These are phyloP conservation scores for Lipomyces kockii DNA, from an alignment of 805 yeast genomes.

Conservation along the genomic window DNA sequence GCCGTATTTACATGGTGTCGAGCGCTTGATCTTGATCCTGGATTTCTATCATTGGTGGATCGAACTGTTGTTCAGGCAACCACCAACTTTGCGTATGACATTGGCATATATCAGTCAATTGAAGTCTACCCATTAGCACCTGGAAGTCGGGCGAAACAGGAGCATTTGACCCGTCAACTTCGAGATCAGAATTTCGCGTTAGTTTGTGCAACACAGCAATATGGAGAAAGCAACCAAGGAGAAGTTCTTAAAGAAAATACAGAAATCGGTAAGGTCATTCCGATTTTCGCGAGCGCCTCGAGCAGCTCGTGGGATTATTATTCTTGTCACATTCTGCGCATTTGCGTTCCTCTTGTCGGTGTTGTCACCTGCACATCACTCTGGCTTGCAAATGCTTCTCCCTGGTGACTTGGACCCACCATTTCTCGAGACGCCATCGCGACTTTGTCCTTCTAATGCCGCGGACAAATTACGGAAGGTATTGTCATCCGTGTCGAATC, in stretches of 20 bases:
- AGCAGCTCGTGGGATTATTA: slow-evolving; percentile 12
- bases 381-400: slow-evolving; percentile 7
- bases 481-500: slow-evolving; percentile 30
- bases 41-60: neutral
- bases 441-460: slow-evolving; percentile 28
- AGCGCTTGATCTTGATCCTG: neutral
- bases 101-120: neutral
- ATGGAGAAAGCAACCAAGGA: neutral
- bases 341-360: slow-evolving; percentile 15
- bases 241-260: slow-evolving; percentile 9
- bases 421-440: slow-evolving; percentile 23
- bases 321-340: slow-evolving; percentile 1
- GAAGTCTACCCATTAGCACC: neutral
- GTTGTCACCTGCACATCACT: slow-evolving; percentile 4
- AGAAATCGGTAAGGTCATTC: slow-evolving; percentile 27
- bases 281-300: slow-evolving; percentile 26
- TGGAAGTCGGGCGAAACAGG: neutral
- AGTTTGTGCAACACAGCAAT: neutral
- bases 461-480: slow-evolving; percentile 21
- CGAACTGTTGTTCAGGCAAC: neutral
- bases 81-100: neutral
- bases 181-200: neutral
- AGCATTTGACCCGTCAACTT: neutral
- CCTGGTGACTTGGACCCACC: slow-evolving; percentile 35
- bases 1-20: neutral